Percentiles rank a stretch among this genome's conserved stretches.
phyloP scores from a whole-genome alignment of 75 land plant genomes.

The Sequoia sempervirens region DNA sequence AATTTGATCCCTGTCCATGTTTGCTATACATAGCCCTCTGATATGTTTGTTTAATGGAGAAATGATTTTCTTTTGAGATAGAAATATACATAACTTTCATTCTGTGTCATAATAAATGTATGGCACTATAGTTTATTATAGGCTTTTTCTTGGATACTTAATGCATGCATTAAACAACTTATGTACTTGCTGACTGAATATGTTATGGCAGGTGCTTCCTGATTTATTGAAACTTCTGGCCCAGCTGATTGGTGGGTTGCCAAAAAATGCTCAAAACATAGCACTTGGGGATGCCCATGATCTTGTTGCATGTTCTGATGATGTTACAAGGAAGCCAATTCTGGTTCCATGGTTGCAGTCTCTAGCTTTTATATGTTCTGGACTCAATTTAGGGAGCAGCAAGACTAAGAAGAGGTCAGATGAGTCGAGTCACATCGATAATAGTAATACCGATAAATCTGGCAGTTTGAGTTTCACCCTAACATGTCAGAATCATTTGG shows the following conservation, averaged over 20 bases:
- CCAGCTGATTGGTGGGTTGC: conserved; percentile 49
- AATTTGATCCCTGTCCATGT: neutral
- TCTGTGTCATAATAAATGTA: neutral
- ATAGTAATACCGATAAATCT: neutral
- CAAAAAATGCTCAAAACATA: conserved; percentile 41
- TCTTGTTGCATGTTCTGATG: conserved; percentile 77
- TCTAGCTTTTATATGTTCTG: conserved; percentile 40
- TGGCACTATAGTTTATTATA: neutral
- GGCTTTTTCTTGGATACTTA: neutral
- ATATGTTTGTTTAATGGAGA: neutral
- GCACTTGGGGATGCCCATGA: conserved; percentile 59
- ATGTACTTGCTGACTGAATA: conserved; percentile 2
- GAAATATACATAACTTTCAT: neutral
- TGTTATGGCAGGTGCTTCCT: conserved; percentile 71
- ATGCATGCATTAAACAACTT: neutral
- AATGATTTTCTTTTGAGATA: neutral
- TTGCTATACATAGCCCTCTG: neutral
- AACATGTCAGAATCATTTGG: neutral
- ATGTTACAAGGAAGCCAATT: conserved; percentile 80
- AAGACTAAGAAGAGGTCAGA: neutral
- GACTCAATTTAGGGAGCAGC: neutral
- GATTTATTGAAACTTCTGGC: conserved; percentile 67
- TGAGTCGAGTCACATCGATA: neutral
- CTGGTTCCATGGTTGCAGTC: conserved; percentile 96
- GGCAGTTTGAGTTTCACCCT: conserved; percentile 8